Conservation (phyloP, 1,284 basidiomycete species). For the Apiotrichum siamense region DNA sequence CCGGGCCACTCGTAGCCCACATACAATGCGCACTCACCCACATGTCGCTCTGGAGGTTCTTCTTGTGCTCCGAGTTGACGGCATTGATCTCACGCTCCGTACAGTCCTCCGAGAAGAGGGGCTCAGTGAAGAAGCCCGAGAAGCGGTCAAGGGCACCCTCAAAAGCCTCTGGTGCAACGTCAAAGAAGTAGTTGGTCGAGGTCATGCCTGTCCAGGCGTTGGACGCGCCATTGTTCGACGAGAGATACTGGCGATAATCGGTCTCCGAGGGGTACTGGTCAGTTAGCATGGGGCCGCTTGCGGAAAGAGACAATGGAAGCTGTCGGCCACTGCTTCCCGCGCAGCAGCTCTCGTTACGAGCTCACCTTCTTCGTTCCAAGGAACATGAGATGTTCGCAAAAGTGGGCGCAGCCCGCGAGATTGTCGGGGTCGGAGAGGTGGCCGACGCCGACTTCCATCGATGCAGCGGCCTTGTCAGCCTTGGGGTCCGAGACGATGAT, state of each 20-base stretch:
- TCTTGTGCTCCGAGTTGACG: conserved; percentile 97
- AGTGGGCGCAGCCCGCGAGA: conserved; percentile 48
- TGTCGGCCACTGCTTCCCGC: too few relatives aligned
- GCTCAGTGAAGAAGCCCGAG: conserved; percentile 88
- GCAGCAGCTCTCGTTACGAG: background rate
- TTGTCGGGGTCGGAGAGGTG: conserved; percentile 88
- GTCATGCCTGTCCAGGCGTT: conserved; percentile 93
- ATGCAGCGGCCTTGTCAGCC: conserved; percentile 92
- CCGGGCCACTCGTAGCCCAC: too few relatives aligned
- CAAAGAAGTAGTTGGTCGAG: conserved; percentile 82
- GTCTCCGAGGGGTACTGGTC: conserved; percentile 81
- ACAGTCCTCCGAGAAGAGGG: conserved; percentile 79
- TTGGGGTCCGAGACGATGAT: conserved; percentile 78
- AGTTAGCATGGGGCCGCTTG: conserved; percentile 30
- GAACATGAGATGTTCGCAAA: conserved; percentile 83
- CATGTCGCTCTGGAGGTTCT: conserved; percentile 89
- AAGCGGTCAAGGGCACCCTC: conserved; percentile 80
- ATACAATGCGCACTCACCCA: conserved; percentile 53
- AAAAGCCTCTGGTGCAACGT: conserved; percentile 78
- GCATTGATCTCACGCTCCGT: conserved; percentile 93
- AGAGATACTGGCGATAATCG: conserved; percentile 84
- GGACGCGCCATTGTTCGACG: conserved; percentile 82
- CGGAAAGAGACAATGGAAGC: too few relatives aligned
- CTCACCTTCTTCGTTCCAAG: conserved; percentile 55
- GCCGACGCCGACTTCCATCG: conserved; percentile 90